phyloP scores from a whole-genome alignment of 805 yeast species.

The Kodamaea sagamina region DNA sequence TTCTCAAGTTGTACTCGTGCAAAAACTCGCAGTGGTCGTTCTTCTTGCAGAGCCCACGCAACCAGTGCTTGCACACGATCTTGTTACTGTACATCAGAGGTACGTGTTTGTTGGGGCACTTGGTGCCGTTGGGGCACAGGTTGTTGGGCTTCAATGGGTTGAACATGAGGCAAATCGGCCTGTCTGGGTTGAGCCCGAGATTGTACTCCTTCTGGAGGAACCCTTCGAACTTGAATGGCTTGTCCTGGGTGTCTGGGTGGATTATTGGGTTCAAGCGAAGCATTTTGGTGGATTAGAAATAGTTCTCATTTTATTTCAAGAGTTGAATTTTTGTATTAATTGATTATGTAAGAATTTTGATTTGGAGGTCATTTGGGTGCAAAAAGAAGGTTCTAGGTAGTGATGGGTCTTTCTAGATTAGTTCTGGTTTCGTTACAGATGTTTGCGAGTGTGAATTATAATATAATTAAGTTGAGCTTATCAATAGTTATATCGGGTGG shows the following conservation, averaged over 20 bases:
- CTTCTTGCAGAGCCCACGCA: constrained; percentile 94
- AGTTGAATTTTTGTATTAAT: too few relatives aligned
- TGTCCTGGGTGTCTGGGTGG: constrained; percentile 42
- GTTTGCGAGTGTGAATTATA: too few relatives aligned
- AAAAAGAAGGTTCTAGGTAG: too few relatives aligned
- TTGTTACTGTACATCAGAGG: constrained; percentile 49
- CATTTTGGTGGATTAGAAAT: constrained; percentile 24
- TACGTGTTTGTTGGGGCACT: constrained; percentile 85
- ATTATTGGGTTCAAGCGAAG: constrained; percentile 39
- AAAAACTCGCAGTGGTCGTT: constrained; percentile 94
- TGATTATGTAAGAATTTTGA: background rate
- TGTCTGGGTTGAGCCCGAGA: constrained; percentile 81
- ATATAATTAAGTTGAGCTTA: too few relatives aligned
- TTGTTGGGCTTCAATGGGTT: constrained; percentile 52
- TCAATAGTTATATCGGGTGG: too few relatives aligned
- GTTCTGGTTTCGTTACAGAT: too few relatives aligned
- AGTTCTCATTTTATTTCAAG: background rate
- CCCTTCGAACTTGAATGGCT: constrained; percentile 69
- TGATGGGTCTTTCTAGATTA: too few relatives aligned
- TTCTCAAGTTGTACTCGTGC: constrained; percentile 90
- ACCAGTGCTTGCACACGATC: constrained; percentile 98
- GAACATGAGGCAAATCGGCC: constrained; percentile 82
- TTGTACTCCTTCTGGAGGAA: constrained; percentile 78
- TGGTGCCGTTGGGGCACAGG: constrained; percentile 81
- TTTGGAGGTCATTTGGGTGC: too few relatives aligned